Percentiles rank a stretch among this genome's conserved stretches.
These are phyloP conservation scores for Flaveria brownii DNA, from an alignment of 129 eudicot species.

Conservation along the genomic window DNA sequence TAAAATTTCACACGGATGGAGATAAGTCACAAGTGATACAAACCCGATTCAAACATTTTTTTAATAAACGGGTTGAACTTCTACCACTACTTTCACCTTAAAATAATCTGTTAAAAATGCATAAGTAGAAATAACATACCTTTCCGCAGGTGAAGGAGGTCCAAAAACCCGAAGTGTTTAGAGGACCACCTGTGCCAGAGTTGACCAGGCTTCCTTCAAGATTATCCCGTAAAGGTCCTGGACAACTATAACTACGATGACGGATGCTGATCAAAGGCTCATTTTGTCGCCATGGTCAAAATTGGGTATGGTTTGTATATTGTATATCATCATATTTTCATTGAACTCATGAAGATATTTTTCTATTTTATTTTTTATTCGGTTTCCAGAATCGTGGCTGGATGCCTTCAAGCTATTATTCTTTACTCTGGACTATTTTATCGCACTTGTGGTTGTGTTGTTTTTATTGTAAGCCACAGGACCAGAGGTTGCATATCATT, in stretches of 20 bases:
- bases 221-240: slow-evolving; percentile 62
- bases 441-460: slow-evolving; percentile 68
- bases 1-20: too few relatives aligned
- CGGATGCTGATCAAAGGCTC: slow-evolving; percentile 23
- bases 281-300: slow-evolving; percentile 8
- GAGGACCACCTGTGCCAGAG: slow-evolving; percentile 43
- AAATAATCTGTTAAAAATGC: background rate
- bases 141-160: slow-evolving; percentile 51
- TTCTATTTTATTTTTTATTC: slow-evolving; percentile 23
- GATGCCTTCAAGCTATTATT: slow-evolving; percentile 46
- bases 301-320: slow-evolving; percentile 50
- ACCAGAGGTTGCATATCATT: slow-evolving; percentile 38
- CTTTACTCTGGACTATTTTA: slow-evolving; percentile 41
- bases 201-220: slow-evolving; percentile 56
- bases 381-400: slow-evolving; percentile 38
- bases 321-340: slow-evolving; percentile 50
- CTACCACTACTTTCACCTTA: background rate
- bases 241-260: slow-evolving; percentile 54
- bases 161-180: slow-evolving; percentile 47
- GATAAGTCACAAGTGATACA: too few relatives aligned
- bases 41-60: too few relatives aligned
- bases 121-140: background rate
- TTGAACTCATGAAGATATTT: slow-evolving; percentile 34
- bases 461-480: slow-evolving; percentile 78
- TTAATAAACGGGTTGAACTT: too few relatives aligned